phyloP scores from a whole-genome alignment of 768 basidiomycete genomes.

The Suillus sp. region DNA sequence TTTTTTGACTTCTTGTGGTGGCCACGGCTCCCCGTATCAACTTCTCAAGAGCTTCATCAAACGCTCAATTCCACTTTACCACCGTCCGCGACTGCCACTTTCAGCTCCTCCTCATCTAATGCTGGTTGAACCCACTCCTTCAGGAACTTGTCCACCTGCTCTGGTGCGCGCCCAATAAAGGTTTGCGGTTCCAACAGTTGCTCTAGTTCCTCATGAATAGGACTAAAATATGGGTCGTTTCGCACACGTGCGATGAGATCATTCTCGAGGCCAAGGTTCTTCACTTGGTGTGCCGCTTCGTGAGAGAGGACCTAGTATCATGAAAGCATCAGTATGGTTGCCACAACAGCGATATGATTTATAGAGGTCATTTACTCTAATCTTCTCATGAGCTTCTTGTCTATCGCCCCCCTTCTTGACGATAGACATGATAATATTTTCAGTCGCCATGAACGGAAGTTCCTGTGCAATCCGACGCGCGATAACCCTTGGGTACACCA shows the following conservation, averaged over 20 bases:
- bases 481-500: constrained; percentile 98
- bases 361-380: constrained; percentile 56
- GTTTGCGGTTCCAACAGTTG: constrained; percentile 79
- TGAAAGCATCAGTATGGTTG: constrained; percentile 20
- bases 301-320: constrained; percentile 79
- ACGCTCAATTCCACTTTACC: constrained; percentile 70
- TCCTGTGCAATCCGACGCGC: constrained; percentile 90
- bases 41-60: constrained; percentile 25
- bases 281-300: constrained; percentile 92
- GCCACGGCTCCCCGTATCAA: neutral
- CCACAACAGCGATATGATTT: constrained; percentile 12
- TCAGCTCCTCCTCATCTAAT: constrained; percentile 57
- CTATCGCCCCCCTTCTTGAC: constrained; percentile 94
- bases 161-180: constrained; percentile 92
- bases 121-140: constrained; percentile 88
- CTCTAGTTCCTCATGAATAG: constrained; percentile 81
- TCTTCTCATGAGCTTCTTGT: constrained; percentile 96
- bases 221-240: constrained; percentile 83
- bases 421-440: constrained; percentile 99
- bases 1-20: constrained; percentile 8
- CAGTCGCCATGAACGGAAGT: constrained; percentile 99
- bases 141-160: constrained; percentile 91
- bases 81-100: constrained; percentile 51
- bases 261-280: constrained; percentile 92
- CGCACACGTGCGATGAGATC: constrained; percentile 91